These are phyloP conservation scores for Lasiosphaeriaceae sp. DNA, from an alignment of 495 filamentous ascomycete species.

Conservation along the genomic window DNA sequence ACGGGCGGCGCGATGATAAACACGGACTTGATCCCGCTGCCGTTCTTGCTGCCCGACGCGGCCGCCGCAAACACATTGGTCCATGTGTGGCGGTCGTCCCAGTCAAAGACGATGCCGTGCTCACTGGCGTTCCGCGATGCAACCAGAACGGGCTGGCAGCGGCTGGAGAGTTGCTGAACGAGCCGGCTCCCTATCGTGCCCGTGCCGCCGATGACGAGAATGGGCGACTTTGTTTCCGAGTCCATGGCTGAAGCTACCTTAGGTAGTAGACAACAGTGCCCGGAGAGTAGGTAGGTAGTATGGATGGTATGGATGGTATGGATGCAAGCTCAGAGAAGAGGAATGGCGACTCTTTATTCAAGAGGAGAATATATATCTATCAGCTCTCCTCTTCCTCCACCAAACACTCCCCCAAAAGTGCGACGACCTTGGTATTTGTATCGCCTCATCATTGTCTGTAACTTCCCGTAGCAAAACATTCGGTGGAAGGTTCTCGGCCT, in stretches of 20 bases:
- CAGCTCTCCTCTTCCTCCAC: too few relatives aligned
- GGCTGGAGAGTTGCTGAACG: slow-evolving; percentile 31
- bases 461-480: too few relatives aligned
- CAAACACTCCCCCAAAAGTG: too few relatives aligned
- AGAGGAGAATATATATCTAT: too few relatives aligned
- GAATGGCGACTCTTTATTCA: too few relatives aligned
- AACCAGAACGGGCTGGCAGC: slow-evolving; percentile 27
- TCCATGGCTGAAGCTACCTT: not conserved
- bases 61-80: slow-evolving; percentile 23
- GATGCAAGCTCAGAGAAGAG: too few relatives aligned
- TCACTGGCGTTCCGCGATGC: slow-evolving; percentile 35
- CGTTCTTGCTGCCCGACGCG: not conserved
- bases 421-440: too few relatives aligned
- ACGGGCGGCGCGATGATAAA: slow-evolving; percentile 36
- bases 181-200: slow-evolving; percentile 45
- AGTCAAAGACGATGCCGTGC: slow-evolving; percentile 43
- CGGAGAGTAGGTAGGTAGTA: too few relatives aligned
- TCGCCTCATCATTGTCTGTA: too few relatives aligned
- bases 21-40: slow-evolving; percentile 20
- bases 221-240: slow-evolving; percentile 4
- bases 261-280: too few relatives aligned
- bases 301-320: too few relatives aligned
- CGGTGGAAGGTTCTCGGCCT: too few relatives aligned
- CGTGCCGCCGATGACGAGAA: slow-evolving; percentile 48
- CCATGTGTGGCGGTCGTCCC: slow-evolving; percentile 41